Conservation (phyloP, 2,329 filamentous ascomycete genomes). For the Colletotrichum phormii region DNA sequence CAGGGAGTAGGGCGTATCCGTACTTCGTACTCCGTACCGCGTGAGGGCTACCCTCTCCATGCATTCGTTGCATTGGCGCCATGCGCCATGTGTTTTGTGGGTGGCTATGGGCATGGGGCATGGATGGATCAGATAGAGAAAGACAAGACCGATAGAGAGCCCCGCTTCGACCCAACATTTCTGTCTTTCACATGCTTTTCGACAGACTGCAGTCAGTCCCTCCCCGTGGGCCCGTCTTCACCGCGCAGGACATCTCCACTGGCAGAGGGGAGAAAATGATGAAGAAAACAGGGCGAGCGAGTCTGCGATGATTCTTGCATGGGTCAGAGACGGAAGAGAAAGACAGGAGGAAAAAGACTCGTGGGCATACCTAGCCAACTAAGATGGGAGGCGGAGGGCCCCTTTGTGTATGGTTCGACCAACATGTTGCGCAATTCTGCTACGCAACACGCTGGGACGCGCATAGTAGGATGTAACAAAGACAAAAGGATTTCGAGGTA, state of each 20-base stretch:
- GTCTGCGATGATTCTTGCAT: background rate
- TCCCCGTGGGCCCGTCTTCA: background rate
- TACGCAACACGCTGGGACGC: background rate
- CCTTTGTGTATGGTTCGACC: slow-evolving; percentile 12
- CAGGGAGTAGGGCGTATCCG: background rate
- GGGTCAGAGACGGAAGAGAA: background rate
- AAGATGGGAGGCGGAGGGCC: background rate
- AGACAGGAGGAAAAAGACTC: background rate
- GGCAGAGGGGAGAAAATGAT: background rate
- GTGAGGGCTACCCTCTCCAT: slow-evolving; percentile 1
- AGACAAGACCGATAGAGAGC: slow-evolving; percentile 13
- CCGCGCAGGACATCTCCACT: background rate
- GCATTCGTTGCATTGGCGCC: slow-evolving; percentile 19
- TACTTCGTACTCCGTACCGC: no score
- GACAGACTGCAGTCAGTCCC: background rate
- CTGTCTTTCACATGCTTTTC: slow-evolving; percentile 34
- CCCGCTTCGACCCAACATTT: slow-evolving; percentile 37
- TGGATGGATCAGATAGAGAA: slow-evolving; percentile 27
- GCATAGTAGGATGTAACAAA: slow-evolving; percentile 5
- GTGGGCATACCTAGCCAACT: background rate
- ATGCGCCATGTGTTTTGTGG: slow-evolving; percentile 6
- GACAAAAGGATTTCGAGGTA: background rate
- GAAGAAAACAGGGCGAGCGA: background rate
- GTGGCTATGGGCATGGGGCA: slow-evolving; percentile 21
- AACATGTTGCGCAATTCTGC: background rate